phyloP scores from a whole-genome alignment of 345 rosid genomes.

The Trapa incisa region DNA sequence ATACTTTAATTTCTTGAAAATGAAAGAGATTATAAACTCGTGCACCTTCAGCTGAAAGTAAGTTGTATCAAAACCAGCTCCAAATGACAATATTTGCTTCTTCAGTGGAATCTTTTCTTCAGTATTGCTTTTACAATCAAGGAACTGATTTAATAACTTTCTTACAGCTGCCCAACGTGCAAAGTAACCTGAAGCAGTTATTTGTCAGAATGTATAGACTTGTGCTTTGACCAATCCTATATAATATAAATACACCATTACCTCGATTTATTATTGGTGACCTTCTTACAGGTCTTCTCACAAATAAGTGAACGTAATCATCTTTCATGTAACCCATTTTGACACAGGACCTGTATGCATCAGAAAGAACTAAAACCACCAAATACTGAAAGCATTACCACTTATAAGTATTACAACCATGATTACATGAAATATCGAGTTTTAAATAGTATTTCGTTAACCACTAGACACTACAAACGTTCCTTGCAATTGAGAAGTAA shows the following conservation, averaged over 20 bases:
- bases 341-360: slow-evolving; percentile 66
- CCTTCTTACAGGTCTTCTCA: slow-evolving; percentile 74
- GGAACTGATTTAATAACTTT: slow-evolving; percentile 71
- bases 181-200: slow-evolving; percentile 46
- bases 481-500: background rate
- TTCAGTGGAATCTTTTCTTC: slow-evolving; percentile 14
- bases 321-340: slow-evolving; percentile 82
- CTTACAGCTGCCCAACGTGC: slow-evolving; percentile 95
- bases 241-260: slow-evolving; percentile 8
- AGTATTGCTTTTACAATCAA: slow-evolving; percentile 28
- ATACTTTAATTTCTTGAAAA: background rate
- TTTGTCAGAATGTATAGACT: background rate
- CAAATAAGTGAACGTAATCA: slow-evolving; percentile 75
- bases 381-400: background rate
- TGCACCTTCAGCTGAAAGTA: slow-evolving; percentile 78
- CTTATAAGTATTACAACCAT: background rate
- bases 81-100: slow-evolving; percentile 89
- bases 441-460: background rate
- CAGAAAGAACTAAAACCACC: background rate
- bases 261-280: slow-evolving; percentile 95
- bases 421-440: background rate
- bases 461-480: background rate
- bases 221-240: background rate
- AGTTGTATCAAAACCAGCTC: slow-evolving; percentile 91
- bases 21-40: slow-evolving; percentile 3